Conservation (phyloP, 208 protist species). For the Leptomonas pyrrhocoris region DNA sequence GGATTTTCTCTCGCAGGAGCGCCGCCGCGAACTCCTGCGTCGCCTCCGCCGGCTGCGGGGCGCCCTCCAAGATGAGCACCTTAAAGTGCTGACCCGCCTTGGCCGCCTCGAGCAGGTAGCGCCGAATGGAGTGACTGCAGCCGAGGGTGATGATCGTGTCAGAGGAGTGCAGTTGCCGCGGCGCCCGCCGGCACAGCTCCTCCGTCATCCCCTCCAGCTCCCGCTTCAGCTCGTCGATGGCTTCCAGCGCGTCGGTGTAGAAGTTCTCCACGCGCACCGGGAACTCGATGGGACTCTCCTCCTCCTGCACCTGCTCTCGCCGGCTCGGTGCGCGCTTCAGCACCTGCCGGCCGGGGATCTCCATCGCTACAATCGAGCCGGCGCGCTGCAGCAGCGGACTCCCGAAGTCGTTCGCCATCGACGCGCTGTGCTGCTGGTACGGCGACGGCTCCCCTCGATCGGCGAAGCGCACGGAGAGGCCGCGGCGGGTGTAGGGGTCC, state of each 20-base stretch:
- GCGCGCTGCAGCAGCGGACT: conserved; percentile 43
- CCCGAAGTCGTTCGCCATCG: conserved; percentile 14
- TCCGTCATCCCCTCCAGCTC: conserved; percentile 80
- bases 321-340: conserved; percentile 62
- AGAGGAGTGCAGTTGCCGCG: conserved; percentile 69
- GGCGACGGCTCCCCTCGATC: background rate
- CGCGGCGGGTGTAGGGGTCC: conserved; percentile 11
- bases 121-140: conserved; percentile 70
- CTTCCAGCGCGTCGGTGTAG: conserved; percentile 57
- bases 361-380: conserved; percentile 52
- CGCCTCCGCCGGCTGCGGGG: conserved; percentile 65
- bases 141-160: conserved; percentile 84
- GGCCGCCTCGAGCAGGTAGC: conserved; percentile 62
- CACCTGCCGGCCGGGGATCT: conserved; percentile 73
- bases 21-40: conserved; percentile 68
- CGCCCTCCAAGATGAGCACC: conserved; percentile 94
- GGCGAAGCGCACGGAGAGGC: conserved; percentile 40
- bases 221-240: conserved; percentile 58
- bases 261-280: conserved; percentile 61
- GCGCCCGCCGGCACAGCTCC: conserved; percentile 66
- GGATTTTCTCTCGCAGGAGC: conserved; percentile 74
- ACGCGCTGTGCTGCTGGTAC: conserved; percentile 33
- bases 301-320: conserved; percentile 33
- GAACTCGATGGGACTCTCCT: conserved; percentile 37
- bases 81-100: conserved; percentile 67